These are phyloP conservation scores for Xerocomellus chrysenteron DNA, from an alignment of 768 basidiomycete species.

Conservation along the genomic window DNA sequence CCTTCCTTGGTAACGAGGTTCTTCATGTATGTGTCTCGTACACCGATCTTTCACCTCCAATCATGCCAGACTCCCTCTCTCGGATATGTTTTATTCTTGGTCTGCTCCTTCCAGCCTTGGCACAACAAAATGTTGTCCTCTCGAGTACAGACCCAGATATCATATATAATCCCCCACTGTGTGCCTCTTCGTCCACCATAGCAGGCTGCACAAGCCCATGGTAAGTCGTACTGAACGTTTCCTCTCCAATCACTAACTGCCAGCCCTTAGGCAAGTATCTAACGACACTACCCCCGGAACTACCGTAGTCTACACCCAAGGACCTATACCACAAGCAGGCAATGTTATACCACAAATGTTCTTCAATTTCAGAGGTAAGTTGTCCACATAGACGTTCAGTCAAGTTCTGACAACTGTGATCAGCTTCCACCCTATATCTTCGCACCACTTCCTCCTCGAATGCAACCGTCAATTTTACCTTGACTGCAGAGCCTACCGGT, in stretches of 20 bases:
- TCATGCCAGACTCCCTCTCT: constrained; percentile 26
- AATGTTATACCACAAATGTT: constrained; percentile 58
- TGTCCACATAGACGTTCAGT: neutral
- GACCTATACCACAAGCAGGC: constrained; percentile 41
- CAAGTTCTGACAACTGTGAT: constrained; percentile 2
- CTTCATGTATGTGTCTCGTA: neutral
- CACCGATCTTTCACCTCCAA: constrained; percentile 3
- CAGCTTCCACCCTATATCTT: constrained; percentile 47
- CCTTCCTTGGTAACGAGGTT: constrained; percentile 8
- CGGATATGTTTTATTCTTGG: constrained; percentile 13
- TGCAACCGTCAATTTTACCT: constrained; percentile 52
- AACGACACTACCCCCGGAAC: constrained; percentile 15
- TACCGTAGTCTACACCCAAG: constrained; percentile 36
- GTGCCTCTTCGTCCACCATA: constrained; percentile 7
- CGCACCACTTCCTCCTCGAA: constrained; percentile 45
- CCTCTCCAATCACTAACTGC: neutral
- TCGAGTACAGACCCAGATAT: constrained; percentile 24
- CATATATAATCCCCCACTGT: constrained; percentile 29
- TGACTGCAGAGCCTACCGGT: constrained; percentile 40
- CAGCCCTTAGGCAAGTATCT: constrained; percentile 23
- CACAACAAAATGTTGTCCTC: constrained; percentile 25
- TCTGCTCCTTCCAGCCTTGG: constrained; percentile 6
- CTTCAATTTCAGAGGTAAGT: constrained; percentile 50
- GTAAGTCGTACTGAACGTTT: neutral
- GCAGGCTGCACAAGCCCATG: constrained; percentile 28